Base-by-base conservation (phyloP, 768 basidiomycete species). In the Suillus clintonianus region DNA sequence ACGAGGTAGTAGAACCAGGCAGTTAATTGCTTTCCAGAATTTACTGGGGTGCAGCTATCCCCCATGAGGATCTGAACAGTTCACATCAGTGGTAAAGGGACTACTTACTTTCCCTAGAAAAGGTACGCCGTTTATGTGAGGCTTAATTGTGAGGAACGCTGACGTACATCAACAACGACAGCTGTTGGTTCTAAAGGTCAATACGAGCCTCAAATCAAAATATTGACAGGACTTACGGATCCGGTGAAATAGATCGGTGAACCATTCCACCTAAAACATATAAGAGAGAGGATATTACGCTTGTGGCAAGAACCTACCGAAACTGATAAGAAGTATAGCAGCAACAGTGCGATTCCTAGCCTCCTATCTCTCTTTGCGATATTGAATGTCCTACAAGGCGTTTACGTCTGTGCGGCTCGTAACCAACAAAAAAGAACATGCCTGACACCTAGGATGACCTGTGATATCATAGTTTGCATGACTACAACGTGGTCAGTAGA, bases 391-490 rank as follows among this genome's bases (percentile, higher is more conserved):
- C 88, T 87, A 37, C 54, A 9, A 5, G 45, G 27, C 4, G 19
- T 9, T 24, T 50, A 13, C 57, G 41, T 34, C 34, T 8, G 15
- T 36, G 27, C 30, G 11, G 11, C 10, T 17, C 10, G 45, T 17
- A 30, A 34, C 6, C 10, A n/a, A 47, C 11, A 9, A 47, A 0
- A 6, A 24, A 1, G 6, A 2, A 4, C 59, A 19, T 71, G 86
- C 88, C 88, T 81, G 56, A 88, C 72, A 9, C 84, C 89, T 45
- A 91, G 70, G 61, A 91, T 89, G 7, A 81, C 76, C 69, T 91
- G 89, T 6, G 89, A 89, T 51, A 87, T 77, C 83, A 86, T 86
- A 0, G 79, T 77, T 73, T 90, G 89, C 6, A 88, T 19, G 4
- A 86, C 89, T 90, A 62, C 14, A 61, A 48, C 10, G 2, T 17